phyloP scores from a whole-genome alignment of 768 basidiomycete genomes.

The Leccinum rimulosum region DNA sequence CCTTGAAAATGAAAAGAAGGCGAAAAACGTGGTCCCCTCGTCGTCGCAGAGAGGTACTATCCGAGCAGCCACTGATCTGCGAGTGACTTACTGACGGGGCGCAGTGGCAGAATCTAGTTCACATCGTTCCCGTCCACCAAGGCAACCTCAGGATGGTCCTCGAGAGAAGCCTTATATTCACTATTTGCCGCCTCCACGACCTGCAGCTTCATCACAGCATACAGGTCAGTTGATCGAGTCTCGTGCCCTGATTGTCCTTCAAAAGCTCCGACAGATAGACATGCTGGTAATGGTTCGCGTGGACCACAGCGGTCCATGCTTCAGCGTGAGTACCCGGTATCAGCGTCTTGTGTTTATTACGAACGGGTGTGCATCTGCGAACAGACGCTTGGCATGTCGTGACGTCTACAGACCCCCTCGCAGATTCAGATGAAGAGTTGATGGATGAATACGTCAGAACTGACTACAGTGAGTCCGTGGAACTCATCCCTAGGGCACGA shows the following conservation, averaged over 20 bases:
- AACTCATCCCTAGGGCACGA: background rate
- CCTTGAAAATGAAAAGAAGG: conserved; percentile 50
- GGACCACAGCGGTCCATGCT: conserved; percentile 43
- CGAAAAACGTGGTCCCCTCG: conserved; percentile 36
- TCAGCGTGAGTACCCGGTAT: conserved; percentile 35
- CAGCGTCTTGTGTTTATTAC: background rate
- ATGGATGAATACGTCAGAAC: conserved; percentile 58
- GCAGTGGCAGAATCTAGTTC: conserved; percentile 24
- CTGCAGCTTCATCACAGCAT: conserved; percentile 12
- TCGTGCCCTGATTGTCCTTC: conserved; percentile 1
- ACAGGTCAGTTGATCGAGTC: conserved; percentile 20
- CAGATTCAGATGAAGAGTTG: conserved; percentile 72
- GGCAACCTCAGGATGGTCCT: conserved; percentile 20
- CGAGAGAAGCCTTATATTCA: conserved; percentile 36
- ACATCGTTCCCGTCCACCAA: conserved; percentile 26
- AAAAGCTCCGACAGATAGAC: conserved; percentile 17
- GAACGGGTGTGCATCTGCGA: background rate
- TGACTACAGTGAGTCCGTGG: conserved; percentile 58
- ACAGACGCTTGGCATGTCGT: conserved; percentile 75
- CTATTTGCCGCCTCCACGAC: conserved; percentile 31
- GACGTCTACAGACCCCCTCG: conserved; percentile 59
- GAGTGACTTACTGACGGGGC: conserved; percentile 10
- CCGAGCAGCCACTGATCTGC: background rate
- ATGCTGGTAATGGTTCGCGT: conserved; percentile 10
- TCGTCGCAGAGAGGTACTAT: conserved; percentile 25